Evolutionary conservation across 2,329 filamentous ascomycete genomes (phyloP).

Genomic region (Daldinia sp.): DNA sequence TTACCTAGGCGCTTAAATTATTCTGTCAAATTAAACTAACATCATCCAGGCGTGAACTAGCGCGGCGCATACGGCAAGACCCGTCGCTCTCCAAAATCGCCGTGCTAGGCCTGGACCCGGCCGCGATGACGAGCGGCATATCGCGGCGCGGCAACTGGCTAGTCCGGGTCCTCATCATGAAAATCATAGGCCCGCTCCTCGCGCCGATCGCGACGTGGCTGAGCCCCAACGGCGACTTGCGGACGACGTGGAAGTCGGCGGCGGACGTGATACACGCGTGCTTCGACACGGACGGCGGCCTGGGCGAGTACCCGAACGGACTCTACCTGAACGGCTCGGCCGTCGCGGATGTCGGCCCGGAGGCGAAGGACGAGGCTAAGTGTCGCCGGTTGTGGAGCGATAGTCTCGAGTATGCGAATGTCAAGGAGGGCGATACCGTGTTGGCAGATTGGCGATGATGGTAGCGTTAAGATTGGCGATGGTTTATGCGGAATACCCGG

Average conservation of each 20-base stretch:
- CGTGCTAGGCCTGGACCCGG: slow-evolving; percentile 45
- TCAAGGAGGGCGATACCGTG: slow-evolving; percentile 35
- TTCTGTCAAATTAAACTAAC: slow-evolving; percentile 6
- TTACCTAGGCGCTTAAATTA: neutral
- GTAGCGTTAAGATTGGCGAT: slow-evolving; percentile 4
- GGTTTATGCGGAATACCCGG: neutral
- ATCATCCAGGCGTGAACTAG: slow-evolving; percentile 36
- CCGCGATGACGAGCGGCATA: slow-evolving; percentile 39
- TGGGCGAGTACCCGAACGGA: slow-evolving; percentile 35
- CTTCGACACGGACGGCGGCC: slow-evolving; percentile 39
- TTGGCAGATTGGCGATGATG: slow-evolving; percentile 32
- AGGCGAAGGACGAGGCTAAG: slow-evolving; percentile 35
- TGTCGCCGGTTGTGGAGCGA: slow-evolving; percentile 30
- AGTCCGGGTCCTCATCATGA: slow-evolving; percentile 32
- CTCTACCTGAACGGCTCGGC: slow-evolving; percentile 34
- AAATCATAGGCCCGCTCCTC: slow-evolving; percentile 21
- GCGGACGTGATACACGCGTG: slow-evolving; percentile 40
- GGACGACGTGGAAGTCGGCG: slow-evolving; percentile 43
- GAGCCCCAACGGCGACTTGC: slow-evolving; percentile 41
- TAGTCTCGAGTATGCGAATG: slow-evolving; percentile 23
- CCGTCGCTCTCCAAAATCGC: slow-evolving; percentile 39
- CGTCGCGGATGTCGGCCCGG: slow-evolving; percentile 22
- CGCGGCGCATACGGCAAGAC: slow-evolving; percentile 36
- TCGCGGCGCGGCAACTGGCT: slow-evolving; percentile 36
- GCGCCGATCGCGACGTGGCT: slow-evolving; percentile 33